Conservation (phyloP, 805 yeast genomes). For the Yamadazyma tumulicola region DNA sequence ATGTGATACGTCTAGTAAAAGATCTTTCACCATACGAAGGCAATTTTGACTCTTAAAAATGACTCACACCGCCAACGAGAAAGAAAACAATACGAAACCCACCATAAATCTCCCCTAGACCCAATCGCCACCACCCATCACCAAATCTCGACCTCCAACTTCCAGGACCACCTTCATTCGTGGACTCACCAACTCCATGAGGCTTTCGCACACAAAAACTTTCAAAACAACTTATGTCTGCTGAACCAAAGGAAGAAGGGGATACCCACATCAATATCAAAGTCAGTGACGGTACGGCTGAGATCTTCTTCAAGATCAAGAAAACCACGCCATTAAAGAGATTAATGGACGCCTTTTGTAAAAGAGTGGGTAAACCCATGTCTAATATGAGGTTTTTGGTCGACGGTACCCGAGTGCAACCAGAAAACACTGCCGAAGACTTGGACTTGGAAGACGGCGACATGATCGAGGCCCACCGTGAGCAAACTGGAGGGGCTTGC, state of each 20-base stretch:
- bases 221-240: constrained; percentile 18
- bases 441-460: constrained; percentile 95
- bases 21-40: no score
- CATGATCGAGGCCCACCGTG: constrained; percentile 94
- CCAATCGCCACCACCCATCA: no score
- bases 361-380: constrained; percentile 90
- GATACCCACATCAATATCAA: constrained; percentile 79
- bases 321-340: constrained; percentile 88
- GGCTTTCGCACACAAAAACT: background rate
- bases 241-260: constrained; percentile 44
- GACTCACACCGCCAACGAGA: no score
- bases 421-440: constrained; percentile 89
- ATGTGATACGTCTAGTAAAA: no score
- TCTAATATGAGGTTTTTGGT: constrained; percentile 81
- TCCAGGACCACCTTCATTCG: no score
- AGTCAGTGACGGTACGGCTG: constrained; percentile 91
- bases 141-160: no score
- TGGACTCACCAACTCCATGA: no score
- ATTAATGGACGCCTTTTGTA: constrained; percentile 96
- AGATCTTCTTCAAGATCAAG: constrained; percentile 93
- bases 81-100: no score
- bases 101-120: no score
- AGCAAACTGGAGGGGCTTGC: constrained; percentile 70
- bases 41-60: no score
- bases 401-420: constrained; percentile 88